Evolutionary conservation across 345 rosid species (phyloP).

Genomic region (Lumnitzera racemosa): DNA sequence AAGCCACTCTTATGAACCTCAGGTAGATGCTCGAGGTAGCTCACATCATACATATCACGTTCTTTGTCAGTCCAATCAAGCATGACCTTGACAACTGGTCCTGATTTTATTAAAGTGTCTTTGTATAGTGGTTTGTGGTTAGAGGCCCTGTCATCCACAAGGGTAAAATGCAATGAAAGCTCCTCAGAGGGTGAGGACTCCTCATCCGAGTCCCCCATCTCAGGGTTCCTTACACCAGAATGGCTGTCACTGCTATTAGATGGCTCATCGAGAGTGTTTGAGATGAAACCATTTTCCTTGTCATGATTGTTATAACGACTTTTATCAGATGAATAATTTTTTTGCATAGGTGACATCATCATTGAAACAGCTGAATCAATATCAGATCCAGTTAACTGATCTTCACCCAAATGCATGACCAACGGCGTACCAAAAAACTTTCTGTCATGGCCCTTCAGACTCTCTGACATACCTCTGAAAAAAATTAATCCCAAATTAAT

Average conservation of each 20-base stretch:
- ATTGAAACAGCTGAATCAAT: constrained; percentile 38
- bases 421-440: constrained; percentile 68
- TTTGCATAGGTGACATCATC: constrained; percentile 59
- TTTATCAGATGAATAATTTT: constrained; percentile 32
- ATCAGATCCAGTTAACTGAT: constrained; percentile 52
- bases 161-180: constrained; percentile 34
- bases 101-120: constrained; percentile 42
- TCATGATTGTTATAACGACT: constrained; percentile 23
- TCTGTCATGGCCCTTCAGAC: constrained; percentile 28
- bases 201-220: constrained; percentile 25
- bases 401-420: constrained; percentile 49
- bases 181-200: constrained; percentile 29
- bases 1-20: constrained; percentile 56
- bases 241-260: constrained; percentile 29
- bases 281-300: constrained; percentile 45
- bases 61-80: constrained; percentile 69
- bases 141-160: constrained; percentile 27
- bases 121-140: constrained; percentile 35
- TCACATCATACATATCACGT: constrained; percentile 53
- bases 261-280: constrained; percentile 35
- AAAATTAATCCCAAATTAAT: background rate
- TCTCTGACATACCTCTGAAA: constrained; percentile 32
- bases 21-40: constrained; percentile 72
- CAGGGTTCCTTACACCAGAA: constrained; percentile 17
- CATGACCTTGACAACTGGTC: constrained; percentile 34